Evolutionary conservation across 2,329 filamentous ascomycete genomes (phyloP).

Genomic region (Exophiala calicioides): DNA sequence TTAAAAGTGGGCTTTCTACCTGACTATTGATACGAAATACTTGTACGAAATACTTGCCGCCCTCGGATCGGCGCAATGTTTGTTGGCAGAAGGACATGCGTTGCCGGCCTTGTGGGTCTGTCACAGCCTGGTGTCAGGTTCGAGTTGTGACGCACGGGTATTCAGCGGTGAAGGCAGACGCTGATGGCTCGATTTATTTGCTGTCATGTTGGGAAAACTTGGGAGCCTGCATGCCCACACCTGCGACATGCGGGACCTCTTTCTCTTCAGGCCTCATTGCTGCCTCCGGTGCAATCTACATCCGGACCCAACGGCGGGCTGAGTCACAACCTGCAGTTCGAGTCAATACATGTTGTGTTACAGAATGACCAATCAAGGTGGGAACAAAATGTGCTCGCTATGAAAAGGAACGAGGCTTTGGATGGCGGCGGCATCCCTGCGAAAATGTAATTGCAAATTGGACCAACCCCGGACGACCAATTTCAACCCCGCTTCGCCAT

Average conservation of each 20-base stretch:
- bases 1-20: background rate
- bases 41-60: no score
- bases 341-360: no score
- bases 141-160: background rate
- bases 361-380: no score
- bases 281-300: no score
- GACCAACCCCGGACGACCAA: conserved; percentile 9
- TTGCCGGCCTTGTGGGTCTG: background rate
- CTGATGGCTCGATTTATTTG: no score
- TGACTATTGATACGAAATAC: no score
- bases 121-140: background rate
- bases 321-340: no score
- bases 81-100: background rate
- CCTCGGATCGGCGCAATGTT: background rate
- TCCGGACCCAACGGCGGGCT: no score
- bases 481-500: conserved; percentile 12
- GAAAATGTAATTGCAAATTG: conserved; percentile 13
- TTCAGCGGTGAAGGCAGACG: background rate
- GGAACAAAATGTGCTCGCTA: background rate
- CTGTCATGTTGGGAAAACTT: background rate
- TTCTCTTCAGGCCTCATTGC: no score
- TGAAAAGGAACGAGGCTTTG: conserved; percentile 10
- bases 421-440: conserved; percentile 9
- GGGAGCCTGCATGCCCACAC: background rate
- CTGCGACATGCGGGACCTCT: no score